Evolutionary conservation across 345 rosid species (phyloP), one percentile per base, ranked within the genome.

Genomic region (Populus nigra): DNA sequence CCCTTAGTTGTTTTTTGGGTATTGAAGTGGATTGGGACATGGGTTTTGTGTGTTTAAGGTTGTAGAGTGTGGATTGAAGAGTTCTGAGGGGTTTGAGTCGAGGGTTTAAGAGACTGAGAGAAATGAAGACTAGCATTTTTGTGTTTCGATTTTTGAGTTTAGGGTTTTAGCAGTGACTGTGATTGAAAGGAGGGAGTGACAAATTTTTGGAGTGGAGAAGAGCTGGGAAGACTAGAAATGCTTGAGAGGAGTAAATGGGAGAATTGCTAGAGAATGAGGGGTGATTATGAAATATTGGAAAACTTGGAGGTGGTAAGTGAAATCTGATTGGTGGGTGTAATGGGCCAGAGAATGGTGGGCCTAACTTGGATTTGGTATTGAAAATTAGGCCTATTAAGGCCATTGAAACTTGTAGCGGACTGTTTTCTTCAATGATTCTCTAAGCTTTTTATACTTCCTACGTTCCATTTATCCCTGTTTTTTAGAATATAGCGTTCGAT

Each of bases 1-100:
- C 89, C 67, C 98, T 81, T 4, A 78, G 84, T 70, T 90, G 95
- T 31, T 92, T 96, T 71, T 80, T 87, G 78, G 98, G 97, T 39
- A 96, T 90, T 69, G 95, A 82, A 78, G 97, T 94, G 69, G 95
- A 94, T 27, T 92, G 91, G 10, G 97, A 96, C 72, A 85, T 82
- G 77, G 66, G 65, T 81, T 71, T 88, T 4, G 78, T 20, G 68
- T 79, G 76, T 12, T 71, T 73, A 15, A 69, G 61, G 17, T 29
- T 49, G 71, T 55, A 41, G 69, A 78, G 63, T 47, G 77, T 35
- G 69, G 41, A 75, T 20, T 78, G 63, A 36, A 78, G 49, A 1
- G 67, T n/a, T n/a, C 23, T 59, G 22, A 39, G n/a, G 38, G 67
- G 27, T 50, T 71, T 53, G 2, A 69, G 8, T 65, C 49, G 50